A percentile compares a stretch with the other conserved stretches of the same genome.
Evolutionary conservation across 306 rosid genomes (phyloP).

Genomic region (Casuarina glauca): DNA sequence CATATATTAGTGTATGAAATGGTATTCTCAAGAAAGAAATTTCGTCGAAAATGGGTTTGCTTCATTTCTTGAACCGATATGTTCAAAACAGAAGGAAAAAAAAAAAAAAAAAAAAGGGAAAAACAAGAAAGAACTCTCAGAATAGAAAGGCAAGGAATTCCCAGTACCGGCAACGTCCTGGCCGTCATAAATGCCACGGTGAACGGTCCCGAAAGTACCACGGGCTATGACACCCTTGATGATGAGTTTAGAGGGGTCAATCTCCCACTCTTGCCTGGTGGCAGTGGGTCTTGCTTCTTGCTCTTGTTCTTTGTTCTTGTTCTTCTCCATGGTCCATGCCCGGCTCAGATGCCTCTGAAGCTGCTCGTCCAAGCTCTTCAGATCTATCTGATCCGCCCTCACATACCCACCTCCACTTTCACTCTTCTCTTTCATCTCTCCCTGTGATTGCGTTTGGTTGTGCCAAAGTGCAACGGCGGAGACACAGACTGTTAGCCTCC

Average conservation of each 20-base stretch:
- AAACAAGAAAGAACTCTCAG: not conserved
- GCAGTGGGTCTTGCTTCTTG: slow-evolving; percentile 41
- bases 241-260: slow-evolving; percentile 83
- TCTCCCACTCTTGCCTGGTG: slow-evolving; percentile 93
- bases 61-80: slow-evolving; percentile 8
- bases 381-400: slow-evolving; percentile 99
- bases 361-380: slow-evolving; percentile 97
- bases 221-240: slow-evolving; percentile 87
- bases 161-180: slow-evolving; percentile 81
- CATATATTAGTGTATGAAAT: slow-evolving; percentile 15
- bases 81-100: slow-evolving; percentile 14
- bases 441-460: not conserved
- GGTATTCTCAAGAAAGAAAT: slow-evolving; percentile 15
- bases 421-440: slow-evolving; percentile 73
- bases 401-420: slow-evolving; percentile 82
- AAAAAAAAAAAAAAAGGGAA: slow-evolving; percentile 14
- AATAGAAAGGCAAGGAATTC: not conserved
- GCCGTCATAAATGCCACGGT: slow-evolving; percentile 93
- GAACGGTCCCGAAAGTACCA: slow-evolving; percentile 98
- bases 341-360: slow-evolving; percentile 88
- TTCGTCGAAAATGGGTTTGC: slow-evolving; percentile 21
- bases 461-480: not conserved
- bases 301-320: slow-evolving; percentile 60
- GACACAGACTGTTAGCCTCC: not conserved
- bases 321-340: slow-evolving; percentile 95